phyloP scores from a whole-genome alignment of 768 basidiomycete genomes.

The Boletus rubescentipes region DNA sequence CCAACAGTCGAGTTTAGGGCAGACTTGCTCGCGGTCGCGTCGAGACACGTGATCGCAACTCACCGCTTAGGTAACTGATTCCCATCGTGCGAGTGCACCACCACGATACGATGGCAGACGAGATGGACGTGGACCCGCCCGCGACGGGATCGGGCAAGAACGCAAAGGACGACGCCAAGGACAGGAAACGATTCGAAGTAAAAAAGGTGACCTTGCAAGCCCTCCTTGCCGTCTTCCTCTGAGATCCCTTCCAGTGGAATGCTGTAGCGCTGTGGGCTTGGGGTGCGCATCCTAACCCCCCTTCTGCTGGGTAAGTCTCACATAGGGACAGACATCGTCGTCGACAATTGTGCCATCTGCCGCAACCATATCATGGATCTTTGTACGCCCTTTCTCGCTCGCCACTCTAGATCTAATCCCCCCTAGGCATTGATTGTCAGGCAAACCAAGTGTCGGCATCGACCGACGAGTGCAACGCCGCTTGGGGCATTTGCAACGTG shows the following conservation, averaged over 20 bases:
- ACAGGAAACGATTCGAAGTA: slow-evolving; percentile 92
- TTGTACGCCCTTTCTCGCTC: slow-evolving; percentile 53
- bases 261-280: slow-evolving; percentile 98
- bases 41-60: slow-evolving; percentile 33
- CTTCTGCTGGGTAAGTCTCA: slow-evolving; percentile 9
- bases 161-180: slow-evolving; percentile 55
- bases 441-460: slow-evolving; percentile 98
- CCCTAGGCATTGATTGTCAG: slow-evolving; percentile 95
- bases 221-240: neutral
- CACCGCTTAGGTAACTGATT: slow-evolving; percentile 14
- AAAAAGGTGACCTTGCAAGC: slow-evolving; percentile 74
- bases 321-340: slow-evolving; percentile 77
- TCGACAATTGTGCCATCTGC: slow-evolving; percentile 99
- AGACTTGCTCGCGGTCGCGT: slow-evolving; percentile 40
- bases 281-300: slow-evolving; percentile 53
- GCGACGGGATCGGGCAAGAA: slow-evolving; percentile 41
- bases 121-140: slow-evolving; percentile 68
- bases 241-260: slow-evolving; percentile 73
- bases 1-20: slow-evolving; percentile 36
- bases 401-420: slow-evolving; percentile 1
- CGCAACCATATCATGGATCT: slow-evolving; percentile 99
- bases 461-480: slow-evolving; percentile 95
- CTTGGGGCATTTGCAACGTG: slow-evolving; percentile 99
- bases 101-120: slow-evolving; percentile 61
- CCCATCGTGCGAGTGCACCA: neutral